Percentiles rank a stretch among this genome's conserved stretches.
Conservation (phyloP, 139 green algal species). For the Bryopsis sp. region DNA sequence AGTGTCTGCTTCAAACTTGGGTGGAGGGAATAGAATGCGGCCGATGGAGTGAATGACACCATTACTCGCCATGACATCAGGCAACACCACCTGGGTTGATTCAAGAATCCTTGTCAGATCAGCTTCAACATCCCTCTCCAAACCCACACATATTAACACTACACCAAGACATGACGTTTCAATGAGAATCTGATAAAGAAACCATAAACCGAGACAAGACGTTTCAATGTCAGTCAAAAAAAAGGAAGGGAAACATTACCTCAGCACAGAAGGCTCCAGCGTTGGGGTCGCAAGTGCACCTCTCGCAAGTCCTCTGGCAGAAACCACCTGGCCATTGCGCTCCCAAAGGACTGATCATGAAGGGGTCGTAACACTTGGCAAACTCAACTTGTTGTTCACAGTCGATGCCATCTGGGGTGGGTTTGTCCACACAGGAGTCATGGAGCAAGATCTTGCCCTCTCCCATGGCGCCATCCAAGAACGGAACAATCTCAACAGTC, state of each 20-base stretch:
- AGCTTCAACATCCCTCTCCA: too few species aligned
- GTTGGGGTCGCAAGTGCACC: slow-evolving; percentile 38
- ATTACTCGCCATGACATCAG: slow-evolving; percentile 36
- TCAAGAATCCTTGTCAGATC: too few species aligned
- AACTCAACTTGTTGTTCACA: slow-evolving; percentile 27
- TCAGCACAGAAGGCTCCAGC: slow-evolving; percentile 30
- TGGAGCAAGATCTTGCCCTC: slow-evolving; percentile 31
- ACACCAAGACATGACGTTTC: too few species aligned
- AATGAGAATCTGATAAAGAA: too few species aligned
- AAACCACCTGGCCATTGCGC: slow-evolving; percentile 55
- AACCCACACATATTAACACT: too few species aligned
- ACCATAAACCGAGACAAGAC: too few species aligned
- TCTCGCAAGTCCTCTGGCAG: slow-evolving; percentile 48
- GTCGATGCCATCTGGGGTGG: slow-evolving; percentile 30
- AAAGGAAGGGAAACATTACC: too few species aligned
- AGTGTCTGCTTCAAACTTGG: too few species aligned
- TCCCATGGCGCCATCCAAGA: slow-evolving; percentile 48
- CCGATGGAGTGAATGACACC: slow-evolving; percentile 46
- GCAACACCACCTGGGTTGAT: slow-evolving; percentile 25
- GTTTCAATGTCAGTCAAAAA: too few species aligned
- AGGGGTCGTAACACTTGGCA: slow-evolving; percentile 36
- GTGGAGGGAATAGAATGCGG: slow-evolving; percentile 45
- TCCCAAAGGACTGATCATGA: slow-evolving; percentile 39
- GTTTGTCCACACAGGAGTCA: slow-evolving; percentile 55
- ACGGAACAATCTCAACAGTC: slow-evolving; percentile 43